Conservation (phyloP, 495 filamentous ascomycete genomes). For the Penicillium paradoxum region DNA sequence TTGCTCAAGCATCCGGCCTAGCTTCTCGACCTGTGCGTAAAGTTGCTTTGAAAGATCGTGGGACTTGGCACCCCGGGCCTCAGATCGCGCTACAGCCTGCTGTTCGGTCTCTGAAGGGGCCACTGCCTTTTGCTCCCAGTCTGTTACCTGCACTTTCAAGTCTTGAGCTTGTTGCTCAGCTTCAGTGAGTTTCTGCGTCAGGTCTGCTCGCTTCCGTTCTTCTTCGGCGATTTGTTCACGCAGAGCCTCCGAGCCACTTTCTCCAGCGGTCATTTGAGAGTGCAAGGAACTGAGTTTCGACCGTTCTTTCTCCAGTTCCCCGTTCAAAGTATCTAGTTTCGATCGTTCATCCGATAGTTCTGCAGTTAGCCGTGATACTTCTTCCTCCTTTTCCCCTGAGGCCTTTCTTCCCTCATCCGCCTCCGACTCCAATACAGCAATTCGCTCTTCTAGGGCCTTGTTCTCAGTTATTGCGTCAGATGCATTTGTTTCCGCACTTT, state of each 20-base stretch:
- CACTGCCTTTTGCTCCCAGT: conserved; percentile 54
- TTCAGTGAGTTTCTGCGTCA: conserved; percentile 62
- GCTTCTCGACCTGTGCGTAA: conserved; percentile 68
- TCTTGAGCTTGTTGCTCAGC: conserved; percentile 59
- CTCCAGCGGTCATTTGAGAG: conserved; percentile 66
- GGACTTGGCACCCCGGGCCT: conserved; percentile 60
- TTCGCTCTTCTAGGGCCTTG: conserved; percentile 47
- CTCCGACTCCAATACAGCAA: conserved; percentile 37
- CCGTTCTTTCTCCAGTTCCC: conserved; percentile 63
- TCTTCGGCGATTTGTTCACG: conserved; percentile 65
- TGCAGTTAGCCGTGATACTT: conserved; percentile 35
- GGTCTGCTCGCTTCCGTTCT: conserved; percentile 54
- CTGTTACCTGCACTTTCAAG: conserved; percentile 61
- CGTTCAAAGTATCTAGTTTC: conserved; percentile 51
- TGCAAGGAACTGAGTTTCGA: conserved; percentile 60
- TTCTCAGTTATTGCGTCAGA: conserved; percentile 35
- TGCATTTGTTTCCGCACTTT: conserved; percentile 36
- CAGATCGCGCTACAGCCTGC: conserved; percentile 44
- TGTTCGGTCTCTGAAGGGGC: conserved; percentile 47
- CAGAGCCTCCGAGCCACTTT: conserved; percentile 72
- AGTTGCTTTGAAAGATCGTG: conserved; percentile 80
- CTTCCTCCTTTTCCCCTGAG: conserved; percentile 38
- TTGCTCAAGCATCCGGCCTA: conserved; percentile 74
- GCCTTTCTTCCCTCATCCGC: conserved; percentile 40
- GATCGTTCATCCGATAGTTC: conserved; percentile 52